Evolutionary conservation across 2,329 filamentous ascomycete species (phyloP).

Genomic region (Decorospora gaudefroyi): DNA sequence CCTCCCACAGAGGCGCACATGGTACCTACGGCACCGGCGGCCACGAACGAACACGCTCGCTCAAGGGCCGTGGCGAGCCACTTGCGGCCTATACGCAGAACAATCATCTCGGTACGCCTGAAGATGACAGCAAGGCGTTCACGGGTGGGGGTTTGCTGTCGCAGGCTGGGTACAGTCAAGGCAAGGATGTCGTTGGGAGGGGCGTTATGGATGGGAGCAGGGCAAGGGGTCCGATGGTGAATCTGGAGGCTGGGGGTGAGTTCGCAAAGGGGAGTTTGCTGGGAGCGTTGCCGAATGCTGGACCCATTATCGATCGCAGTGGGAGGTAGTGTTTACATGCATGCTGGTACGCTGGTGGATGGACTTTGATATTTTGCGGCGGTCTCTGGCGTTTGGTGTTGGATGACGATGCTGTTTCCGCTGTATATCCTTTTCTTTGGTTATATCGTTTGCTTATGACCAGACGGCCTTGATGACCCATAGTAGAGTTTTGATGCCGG

Average conservation of each 20-base stretch:
- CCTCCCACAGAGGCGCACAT: conserved; percentile 25
- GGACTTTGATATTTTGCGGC: too few relatives aligned
- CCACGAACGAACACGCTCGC: conserved; percentile 42
- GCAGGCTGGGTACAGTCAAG: conserved; percentile 48
- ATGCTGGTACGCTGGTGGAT: too few relatives aligned
- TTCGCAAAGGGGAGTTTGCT: conserved; percentile 57
- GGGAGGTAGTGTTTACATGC: conserved; percentile 17
- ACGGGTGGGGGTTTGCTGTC: conserved; percentile 53
- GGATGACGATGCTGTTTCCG: too few relatives aligned
- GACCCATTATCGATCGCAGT: conserved; percentile 48
- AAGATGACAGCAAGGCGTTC: conserved; percentile 48
- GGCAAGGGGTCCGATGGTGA: conserved; percentile 53
- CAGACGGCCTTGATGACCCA: too few relatives aligned
- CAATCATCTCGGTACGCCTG: conserved; percentile 37
- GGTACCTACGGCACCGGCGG: conserved; percentile 36
- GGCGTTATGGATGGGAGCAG: conserved; percentile 54
- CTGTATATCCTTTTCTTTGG: too few relatives aligned
- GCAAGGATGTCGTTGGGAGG: conserved; percentile 46
- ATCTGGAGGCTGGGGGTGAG: conserved; percentile 48
- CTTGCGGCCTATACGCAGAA: conserved; percentile 42
- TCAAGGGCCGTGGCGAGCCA: conserved; percentile 43
- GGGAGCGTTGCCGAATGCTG: conserved; percentile 48
- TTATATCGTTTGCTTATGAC: too few relatives aligned
- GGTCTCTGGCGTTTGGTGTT: too few relatives aligned
- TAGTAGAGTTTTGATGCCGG: too few relatives aligned